A percentile compares a stretch with the other conserved stretches of the same genome.
These are phyloP conservation scores for Mycena capillaripes DNA, from an alignment of 768 basidiomycete species.

Conservation along the genomic window DNA sequence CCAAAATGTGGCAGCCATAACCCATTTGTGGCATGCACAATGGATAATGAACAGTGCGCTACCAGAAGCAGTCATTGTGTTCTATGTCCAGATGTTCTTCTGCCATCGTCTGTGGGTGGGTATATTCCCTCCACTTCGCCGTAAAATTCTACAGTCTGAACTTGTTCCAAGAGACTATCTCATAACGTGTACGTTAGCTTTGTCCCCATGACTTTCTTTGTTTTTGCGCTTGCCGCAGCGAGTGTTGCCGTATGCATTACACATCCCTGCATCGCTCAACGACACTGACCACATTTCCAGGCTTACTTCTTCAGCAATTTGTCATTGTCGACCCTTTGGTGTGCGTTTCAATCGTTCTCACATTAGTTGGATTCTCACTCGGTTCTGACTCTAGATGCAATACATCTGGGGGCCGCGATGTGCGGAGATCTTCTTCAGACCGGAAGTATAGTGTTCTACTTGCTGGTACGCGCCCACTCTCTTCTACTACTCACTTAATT, in stretches of 20 bases:
- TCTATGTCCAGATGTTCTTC: background rate
- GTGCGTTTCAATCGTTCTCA: background rate
- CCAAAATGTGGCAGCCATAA: background rate
- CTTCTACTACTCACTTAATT: background rate
- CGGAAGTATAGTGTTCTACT: constrained; percentile 4
- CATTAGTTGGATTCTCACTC: background rate
- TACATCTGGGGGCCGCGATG: constrained; percentile 3
- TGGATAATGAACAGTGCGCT: background rate
- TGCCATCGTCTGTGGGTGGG: background rate
- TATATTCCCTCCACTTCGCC: background rate
- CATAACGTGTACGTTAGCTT: background rate
- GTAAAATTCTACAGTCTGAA: background rate
- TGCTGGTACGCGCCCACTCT: background rate
- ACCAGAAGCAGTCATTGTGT: background rate
- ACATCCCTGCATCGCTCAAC: background rate
- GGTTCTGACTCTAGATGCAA: background rate
- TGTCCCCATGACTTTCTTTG: background rate
- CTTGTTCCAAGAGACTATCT: background rate
- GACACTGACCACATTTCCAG: background rate
- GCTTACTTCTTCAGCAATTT: too few species aligned
- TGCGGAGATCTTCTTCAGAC: constrained; percentile 1
- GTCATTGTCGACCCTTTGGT: background rate
- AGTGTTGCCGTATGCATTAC: background rate
- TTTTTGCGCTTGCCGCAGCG: background rate
- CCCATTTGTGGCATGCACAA: background rate